Evolutionary conservation across 495 filamentous ascomycete genomes (phyloP).

Genomic region (Echria macrotheca): DNA sequence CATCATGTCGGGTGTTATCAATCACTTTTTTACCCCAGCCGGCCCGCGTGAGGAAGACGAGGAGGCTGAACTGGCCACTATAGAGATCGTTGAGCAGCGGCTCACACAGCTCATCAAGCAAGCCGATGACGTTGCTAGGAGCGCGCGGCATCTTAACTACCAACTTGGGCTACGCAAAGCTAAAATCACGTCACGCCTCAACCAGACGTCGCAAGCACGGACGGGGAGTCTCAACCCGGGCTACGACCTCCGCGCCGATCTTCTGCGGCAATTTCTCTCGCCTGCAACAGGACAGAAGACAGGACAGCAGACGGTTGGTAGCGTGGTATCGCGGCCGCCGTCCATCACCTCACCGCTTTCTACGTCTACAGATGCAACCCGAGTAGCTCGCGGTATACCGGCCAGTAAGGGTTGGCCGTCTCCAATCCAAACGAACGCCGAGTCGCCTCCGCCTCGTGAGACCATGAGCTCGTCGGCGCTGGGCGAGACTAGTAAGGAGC

Average conservation of each 20-base stretch:
- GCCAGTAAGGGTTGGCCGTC: slow-evolving; percentile 18
- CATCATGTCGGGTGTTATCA: slow-evolving; percentile 72
- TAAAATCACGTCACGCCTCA: slow-evolving; percentile 46
- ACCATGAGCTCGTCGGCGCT: too few relatives aligned
- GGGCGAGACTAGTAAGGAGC: too few relatives aligned
- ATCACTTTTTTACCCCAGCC: slow-evolving; percentile 71
- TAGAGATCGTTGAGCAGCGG: slow-evolving; percentile 77
- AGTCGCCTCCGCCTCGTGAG: slow-evolving; percentile 8
- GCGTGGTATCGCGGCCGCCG: background rate
- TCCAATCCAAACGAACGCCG: slow-evolving; percentile 9
- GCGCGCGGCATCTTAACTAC: slow-evolving; percentile 77
- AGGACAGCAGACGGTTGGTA: slow-evolving; percentile 14
- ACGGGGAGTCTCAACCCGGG: slow-evolving; percentile 17
- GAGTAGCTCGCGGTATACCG: background rate
- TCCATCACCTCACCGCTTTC: slow-evolving; percentile 5
- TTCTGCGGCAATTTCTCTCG: slow-evolving; percentile 40
- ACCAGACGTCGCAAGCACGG: background rate
- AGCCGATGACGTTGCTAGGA: slow-evolving; percentile 72
- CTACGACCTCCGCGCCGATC: slow-evolving; percentile 36
- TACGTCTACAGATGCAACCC: background rate
- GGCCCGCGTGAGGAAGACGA: slow-evolving; percentile 77
- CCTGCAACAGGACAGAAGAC: too few relatives aligned
- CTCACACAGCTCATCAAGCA: slow-evolving; percentile 68
- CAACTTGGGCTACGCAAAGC: slow-evolving; percentile 68
- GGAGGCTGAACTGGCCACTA: slow-evolving; percentile 72